These are phyloP conservation scores for Pleurotus salmoneostramineus DNA, from an alignment of 768 basidiomycete species.

Conservation along the genomic window DNA sequence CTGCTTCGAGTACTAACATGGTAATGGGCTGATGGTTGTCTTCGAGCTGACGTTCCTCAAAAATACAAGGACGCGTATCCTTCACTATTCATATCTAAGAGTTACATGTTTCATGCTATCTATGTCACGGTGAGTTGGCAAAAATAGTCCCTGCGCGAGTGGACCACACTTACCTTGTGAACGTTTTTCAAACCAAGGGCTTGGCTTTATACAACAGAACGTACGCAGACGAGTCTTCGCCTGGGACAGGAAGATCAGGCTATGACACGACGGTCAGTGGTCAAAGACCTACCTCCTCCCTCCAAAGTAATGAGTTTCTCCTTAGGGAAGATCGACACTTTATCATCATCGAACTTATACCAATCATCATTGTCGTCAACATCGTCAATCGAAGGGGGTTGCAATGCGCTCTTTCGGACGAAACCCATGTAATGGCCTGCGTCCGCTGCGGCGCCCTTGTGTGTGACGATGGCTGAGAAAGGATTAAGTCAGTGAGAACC, in stretches of 20 bases:
- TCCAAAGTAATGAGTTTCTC: conserved; percentile 84
- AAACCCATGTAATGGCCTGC: conserved; percentile 95
- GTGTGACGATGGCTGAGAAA: conserved; percentile 82
- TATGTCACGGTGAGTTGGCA: background rate
- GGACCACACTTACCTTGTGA: conserved; percentile 1
- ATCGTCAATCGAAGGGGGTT: conserved; percentile 30
- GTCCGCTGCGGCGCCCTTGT: conserved; percentile 95
- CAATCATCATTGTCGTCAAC: conserved; percentile 77
- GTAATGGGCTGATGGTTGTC: too few species aligned
- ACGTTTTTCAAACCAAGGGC: conserved; percentile 13
- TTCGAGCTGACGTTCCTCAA: background rate
- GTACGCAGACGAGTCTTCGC: conserved; percentile 86
- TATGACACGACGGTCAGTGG: background rate
- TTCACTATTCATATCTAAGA: background rate
- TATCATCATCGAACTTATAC: conserved; percentile 98
- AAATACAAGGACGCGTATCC: background rate
- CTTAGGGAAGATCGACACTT: conserved; percentile 79
- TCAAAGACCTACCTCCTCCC: conserved; percentile 60
- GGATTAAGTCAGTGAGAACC: background rate
- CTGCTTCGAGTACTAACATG: too few species aligned
- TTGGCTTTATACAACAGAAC: conserved; percentile 83
- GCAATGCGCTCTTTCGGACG: conserved; percentile 75
- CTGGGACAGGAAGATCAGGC: conserved; percentile 24
- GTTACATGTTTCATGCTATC: background rate
- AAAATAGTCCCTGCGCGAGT: too few species aligned